phyloP scores from a whole-genome alignment of 306 rosid species.

The Corylus heterophylla region DNA sequence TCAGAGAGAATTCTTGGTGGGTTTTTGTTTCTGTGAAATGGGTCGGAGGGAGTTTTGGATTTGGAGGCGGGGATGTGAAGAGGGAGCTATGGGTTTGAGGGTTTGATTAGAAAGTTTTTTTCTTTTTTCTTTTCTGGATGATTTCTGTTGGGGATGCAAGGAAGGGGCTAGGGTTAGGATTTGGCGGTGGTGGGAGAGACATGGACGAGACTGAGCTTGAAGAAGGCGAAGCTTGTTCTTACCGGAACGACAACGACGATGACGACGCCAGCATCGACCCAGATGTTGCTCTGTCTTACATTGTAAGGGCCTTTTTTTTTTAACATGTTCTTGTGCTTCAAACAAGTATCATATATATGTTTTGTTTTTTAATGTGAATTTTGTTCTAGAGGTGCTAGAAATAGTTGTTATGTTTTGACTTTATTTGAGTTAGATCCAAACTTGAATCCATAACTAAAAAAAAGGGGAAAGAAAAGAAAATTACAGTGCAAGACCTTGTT shows the following conservation, averaged over 20 bases:
- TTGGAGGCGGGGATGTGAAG: constrained; percentile 42
- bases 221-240: constrained; percentile 93
- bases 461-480: neutral
- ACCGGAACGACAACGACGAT: constrained; percentile 60
- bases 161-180: constrained; percentile 67
- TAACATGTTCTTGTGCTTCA: constrained; percentile 1
- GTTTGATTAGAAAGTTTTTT: constrained; percentile 22
- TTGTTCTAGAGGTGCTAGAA: constrained; percentile 13
- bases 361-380: constrained; percentile 9
- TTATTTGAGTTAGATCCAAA: constrained; percentile 48
- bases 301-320: constrained; percentile 55
- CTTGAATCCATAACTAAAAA: neutral
- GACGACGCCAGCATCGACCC: constrained; percentile 76
- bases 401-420: constrained; percentile 28
- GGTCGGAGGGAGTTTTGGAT: constrained; percentile 40
- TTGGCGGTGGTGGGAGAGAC: constrained; percentile 49
- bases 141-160: constrained; percentile 89
- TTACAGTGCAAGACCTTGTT: constrained; percentile 8
- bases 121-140: constrained; percentile 42
- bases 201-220: constrained; percentile 97
- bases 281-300: constrained; percentile 78
- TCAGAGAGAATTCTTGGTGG: constrained; percentile 24
- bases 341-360: neutral
- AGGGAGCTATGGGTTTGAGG: constrained; percentile 51
- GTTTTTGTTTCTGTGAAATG: constrained; percentile 37